Evolutionary conservation across 1,284 basidiomycete species (phyloP).

Genomic region (Wallemia ichthyophaga): DNA sequence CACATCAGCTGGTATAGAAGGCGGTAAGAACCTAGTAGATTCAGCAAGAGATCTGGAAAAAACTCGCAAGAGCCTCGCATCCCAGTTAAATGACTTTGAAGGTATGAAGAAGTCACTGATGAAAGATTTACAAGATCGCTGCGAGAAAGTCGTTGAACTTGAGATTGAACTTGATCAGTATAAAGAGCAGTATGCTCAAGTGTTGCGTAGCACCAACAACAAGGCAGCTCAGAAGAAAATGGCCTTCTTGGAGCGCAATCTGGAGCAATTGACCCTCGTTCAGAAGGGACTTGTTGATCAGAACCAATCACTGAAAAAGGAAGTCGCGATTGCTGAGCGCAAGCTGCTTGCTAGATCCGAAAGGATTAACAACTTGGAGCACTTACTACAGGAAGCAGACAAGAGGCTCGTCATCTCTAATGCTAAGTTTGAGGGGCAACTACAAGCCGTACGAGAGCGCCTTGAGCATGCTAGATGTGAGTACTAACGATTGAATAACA

Average conservation of each 20-base stretch:
- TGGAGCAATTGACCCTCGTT: constrained; percentile 79
- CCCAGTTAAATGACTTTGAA: constrained; percentile 92
- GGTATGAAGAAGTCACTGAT: constrained; percentile 95
- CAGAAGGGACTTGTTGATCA: constrained; percentile 99
- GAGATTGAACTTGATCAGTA: constrained; percentile 98
- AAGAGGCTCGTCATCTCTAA: constrained; percentile 68
- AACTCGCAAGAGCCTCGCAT: constrained; percentile 81
- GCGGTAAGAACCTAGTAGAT: constrained; percentile 81
- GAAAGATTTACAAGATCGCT: constrained; percentile 94
- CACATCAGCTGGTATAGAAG: constrained; percentile 81
- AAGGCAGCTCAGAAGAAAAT: constrained; percentile 98
- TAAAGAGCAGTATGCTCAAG: constrained; percentile 96
- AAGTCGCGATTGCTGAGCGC: constrained; percentile 82
- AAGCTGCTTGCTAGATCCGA: constrained; percentile 88
- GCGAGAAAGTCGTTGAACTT: constrained; percentile 98
- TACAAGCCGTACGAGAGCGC: constrained; percentile 68
- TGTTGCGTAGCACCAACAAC: constrained; percentile 87
- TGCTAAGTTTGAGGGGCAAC: constrained; percentile 74
- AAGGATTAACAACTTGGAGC: constrained; percentile 83
- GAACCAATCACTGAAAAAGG: constrained; percentile 90
- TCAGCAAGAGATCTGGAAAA: constrained; percentile 91
- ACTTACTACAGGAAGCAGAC: constrained; percentile 70
- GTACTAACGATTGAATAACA: constrained; percentile 1
- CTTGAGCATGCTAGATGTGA: constrained; percentile 67
- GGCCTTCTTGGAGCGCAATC: constrained; percentile 87